Conservation (phyloP, 2,329 filamentous ascomycete genomes). For the Pseudovirgaria hyperparasitica region DNA sequence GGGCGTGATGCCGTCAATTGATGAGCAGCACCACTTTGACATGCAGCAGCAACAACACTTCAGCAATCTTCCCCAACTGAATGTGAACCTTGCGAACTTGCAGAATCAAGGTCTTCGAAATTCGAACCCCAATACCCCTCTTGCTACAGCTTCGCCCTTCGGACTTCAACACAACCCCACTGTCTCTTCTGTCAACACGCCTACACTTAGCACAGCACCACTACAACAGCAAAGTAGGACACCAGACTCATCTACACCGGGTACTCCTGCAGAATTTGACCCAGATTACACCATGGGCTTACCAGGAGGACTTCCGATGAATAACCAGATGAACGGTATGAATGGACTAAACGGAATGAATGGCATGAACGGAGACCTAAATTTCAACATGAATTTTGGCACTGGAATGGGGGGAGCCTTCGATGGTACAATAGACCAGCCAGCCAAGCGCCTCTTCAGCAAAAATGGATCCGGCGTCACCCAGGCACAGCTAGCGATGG, state of each 20-base stretch:
- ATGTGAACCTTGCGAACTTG: conserved; percentile 65
- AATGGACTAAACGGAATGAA: conserved; percentile 19
- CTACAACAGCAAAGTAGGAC: conserved; percentile 47
- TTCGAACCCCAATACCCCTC: conserved; percentile 77
- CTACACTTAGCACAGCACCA: conserved; percentile 71
- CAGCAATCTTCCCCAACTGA: conserved; percentile 55
- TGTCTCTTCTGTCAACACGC: conserved; percentile 93
- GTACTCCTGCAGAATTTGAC: conserved; percentile 62
- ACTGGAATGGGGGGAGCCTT: conserved; percentile 27
- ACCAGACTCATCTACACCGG: conserved; percentile 54
- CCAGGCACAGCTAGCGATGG: conserved; percentile 58
- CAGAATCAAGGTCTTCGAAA: conserved; percentile 67
- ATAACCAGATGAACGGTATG: conserved; percentile 23
- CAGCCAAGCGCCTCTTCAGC: conserved; percentile 85
- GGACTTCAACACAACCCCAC: conserved; percentile 86
- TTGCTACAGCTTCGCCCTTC: conserved; percentile 51
- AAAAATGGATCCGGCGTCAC: conserved; percentile 59
- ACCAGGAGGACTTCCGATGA: no score
- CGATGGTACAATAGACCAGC: conserved; percentile 64
- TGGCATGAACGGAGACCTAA: conserved; percentile 20
- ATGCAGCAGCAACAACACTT: conserved; percentile 37
- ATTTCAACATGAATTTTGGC: conserved; percentile 24
- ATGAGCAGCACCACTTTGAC: conserved; percentile 53
- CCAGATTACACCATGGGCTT: conserved; percentile 46
- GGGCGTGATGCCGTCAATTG: conserved; percentile 45